Evolutionary conservation across 2,329 filamentous ascomycete species (phyloP), one percentile per base, ranked within the genome.

Genomic region (Geosmithia morbida): DNA sequence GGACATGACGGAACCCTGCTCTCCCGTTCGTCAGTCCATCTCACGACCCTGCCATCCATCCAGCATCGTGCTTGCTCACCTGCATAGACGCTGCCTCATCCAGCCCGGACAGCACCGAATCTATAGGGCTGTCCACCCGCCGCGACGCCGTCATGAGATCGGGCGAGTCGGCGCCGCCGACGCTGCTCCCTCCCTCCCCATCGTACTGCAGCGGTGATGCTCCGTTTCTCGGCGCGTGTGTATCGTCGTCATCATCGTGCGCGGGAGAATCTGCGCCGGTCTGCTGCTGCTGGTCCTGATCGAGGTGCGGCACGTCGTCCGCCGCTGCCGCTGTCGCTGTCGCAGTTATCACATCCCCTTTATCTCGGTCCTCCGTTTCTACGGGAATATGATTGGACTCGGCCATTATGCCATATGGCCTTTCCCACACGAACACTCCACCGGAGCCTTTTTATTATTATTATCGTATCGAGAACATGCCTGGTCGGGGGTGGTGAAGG

Each of bases 21-120:
- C 11, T 47, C 49, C 43, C 51, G 53, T 69, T 43, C 51, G 53
- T 69, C 53, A 65, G 59, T 44, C 33, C 33, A 13, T 37, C 11
- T 13, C 13, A 5, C 11, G 6, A 16, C 13, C 11, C 14, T 13
- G n/a, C n/a, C 33, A 7, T 16, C 33, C 33, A 37, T 11, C 33
- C 33, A 10, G 26, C 26, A 20, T 16, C 16, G 2, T 26, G 22
- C 8, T 17, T 13, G 7, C 72, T 54, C 68, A 88, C 86, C 68
- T 87, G 85, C 47, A 90, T 62, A 17, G 90, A 96, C 20, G 86
- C 86, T 8, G 86, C 83, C 61, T 94, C 85, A 58, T 94, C 88
- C 18, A 86, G 85, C 22, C 79, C 81, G 5, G 87, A 94, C 49
- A 77, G 62, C 26, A 80, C 62, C 14, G 84, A 88, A 53, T 75